Percentiles rank a stretch among this genome's conserved stretches.
Conservation (phyloP, 1,284 basidiomycete genomes). For the Bondarzewia mesenterica region DNA sequence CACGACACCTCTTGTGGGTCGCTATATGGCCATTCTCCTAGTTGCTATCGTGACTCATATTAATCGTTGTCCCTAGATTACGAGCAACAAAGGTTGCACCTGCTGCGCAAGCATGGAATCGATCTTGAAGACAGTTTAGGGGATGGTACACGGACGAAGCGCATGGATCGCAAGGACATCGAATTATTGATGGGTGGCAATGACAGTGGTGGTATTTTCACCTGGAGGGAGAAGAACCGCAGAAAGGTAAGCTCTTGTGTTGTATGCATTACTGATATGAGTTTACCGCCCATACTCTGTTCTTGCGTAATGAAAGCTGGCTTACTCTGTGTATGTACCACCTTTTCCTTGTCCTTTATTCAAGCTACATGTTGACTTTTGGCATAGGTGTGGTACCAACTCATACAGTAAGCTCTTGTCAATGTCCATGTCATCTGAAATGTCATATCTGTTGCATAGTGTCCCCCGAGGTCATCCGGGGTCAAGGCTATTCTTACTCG, state of each 20-base stretch:
- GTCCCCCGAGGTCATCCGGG: constrained; percentile 93
- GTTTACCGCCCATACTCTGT: constrained; percentile 10
- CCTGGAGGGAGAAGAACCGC: constrained; percentile 90
- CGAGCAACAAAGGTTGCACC: constrained; percentile 84
- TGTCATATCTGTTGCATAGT: constrained; percentile 37
- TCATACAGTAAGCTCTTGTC: constrained; percentile 67
- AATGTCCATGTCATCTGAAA: no score
- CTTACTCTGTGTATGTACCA: constrained; percentile 81
- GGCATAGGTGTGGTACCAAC: constrained; percentile 75
- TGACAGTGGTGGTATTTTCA: constrained; percentile 75
- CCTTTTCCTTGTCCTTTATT: background rate
- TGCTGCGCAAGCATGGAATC: constrained; percentile 90
- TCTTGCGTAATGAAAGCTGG: constrained; percentile 45
- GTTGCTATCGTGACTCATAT: background rate
- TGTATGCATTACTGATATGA: constrained; percentile 7
- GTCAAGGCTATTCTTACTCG: constrained; percentile 87
- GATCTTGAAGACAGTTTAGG: constrained; percentile 74
- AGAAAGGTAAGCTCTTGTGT: constrained; percentile 53
- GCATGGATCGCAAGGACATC: constrained; percentile 71
- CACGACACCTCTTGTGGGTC: constrained; percentile 81
- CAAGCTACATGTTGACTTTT: constrained; percentile 19
- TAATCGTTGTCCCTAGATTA: constrained; percentile 71
- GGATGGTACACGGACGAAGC: constrained; percentile 61
- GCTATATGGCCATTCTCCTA: constrained; percentile 5
- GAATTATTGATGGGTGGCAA: constrained; percentile 76